phyloP scores from a whole-genome alignment of 768 basidiomycete species.

The Lactarius quietus region DNA sequence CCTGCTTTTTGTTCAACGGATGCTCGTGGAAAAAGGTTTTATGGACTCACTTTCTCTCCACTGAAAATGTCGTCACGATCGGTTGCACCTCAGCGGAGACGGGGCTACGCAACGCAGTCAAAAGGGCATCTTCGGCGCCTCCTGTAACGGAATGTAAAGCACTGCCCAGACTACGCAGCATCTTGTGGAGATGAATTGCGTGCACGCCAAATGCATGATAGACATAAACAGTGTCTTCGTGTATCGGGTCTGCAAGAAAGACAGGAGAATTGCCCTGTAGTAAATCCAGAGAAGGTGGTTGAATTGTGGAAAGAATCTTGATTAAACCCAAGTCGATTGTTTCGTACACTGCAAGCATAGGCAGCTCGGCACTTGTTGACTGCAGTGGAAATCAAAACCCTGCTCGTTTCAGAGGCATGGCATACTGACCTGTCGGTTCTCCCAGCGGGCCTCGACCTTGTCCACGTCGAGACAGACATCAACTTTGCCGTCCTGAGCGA shows the following conservation, averaged over 20 bases:
- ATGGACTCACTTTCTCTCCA: slow-evolving; percentile 54
- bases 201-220: slow-evolving; percentile 91
- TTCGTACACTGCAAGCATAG: slow-evolving; percentile 84
- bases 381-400: slow-evolving; percentile 17
- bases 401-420: background rate
- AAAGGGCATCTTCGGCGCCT: slow-evolving; percentile 42
- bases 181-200: slow-evolving; percentile 56
- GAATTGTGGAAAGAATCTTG: slow-evolving; percentile 41
- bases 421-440: slow-evolving; percentile 49
- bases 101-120: slow-evolving; percentile 47
- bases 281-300: slow-evolving; percentile 44
- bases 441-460: slow-evolving; percentile 89
- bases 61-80: slow-evolving; percentile 67
- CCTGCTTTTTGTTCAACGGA: slow-evolving; percentile 37
- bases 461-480: slow-evolving; percentile 90
- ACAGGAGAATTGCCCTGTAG: slow-evolving; percentile 63
- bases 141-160: slow-evolving; percentile 56
- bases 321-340: slow-evolving; percentile 80
- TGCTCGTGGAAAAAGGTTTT: background rate
- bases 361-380: slow-evolving; percentile 49
- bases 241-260: slow-evolving; percentile 74
- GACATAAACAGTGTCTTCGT: slow-evolving; percentile 78
- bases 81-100: slow-evolving; percentile 54
- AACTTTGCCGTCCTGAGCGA: slow-evolving; percentile 80
- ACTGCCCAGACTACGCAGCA: slow-evolving; percentile 55